phyloP scores from a whole-genome alignment of 352 stramenopile genomes.

The Phytophthora cajani region DNA sequence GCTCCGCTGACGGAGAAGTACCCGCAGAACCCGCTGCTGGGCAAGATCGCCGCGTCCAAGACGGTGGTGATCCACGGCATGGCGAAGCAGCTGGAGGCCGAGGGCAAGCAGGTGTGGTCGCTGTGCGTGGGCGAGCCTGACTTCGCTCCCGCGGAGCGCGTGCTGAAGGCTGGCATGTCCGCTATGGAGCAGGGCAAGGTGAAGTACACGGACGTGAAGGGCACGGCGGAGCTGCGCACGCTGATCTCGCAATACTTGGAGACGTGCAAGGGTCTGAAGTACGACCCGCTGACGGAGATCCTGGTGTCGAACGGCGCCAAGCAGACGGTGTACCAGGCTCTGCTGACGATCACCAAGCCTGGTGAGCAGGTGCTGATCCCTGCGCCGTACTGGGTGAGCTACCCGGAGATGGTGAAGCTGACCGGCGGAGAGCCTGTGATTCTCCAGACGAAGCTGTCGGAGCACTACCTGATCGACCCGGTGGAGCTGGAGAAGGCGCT shows the following conservation, averaged over 20 bases:
- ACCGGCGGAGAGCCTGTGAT: slow-evolving; percentile 90
- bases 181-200: slow-evolving; percentile 84
- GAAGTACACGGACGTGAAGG: slow-evolving; percentile 96
- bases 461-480: slow-evolving; percentile 93
- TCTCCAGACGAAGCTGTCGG: slow-evolving; percentile 90
- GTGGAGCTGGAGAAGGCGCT: slow-evolving; percentile 80
- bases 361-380: slow-evolving; percentile 96
- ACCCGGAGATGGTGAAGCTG: slow-evolving; percentile 96
- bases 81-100: slow-evolving; percentile 96
- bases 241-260: slow-evolving; percentile 93
- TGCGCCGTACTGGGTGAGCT: slow-evolving; percentile 97
- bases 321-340: slow-evolving; percentile 93
- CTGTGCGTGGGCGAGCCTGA: slow-evolving; percentile 96
- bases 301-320: slow-evolving; percentile 97
- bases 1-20: slow-evolving; percentile 59
- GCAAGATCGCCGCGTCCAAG: slow-evolving; percentile 88
- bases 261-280: slow-evolving; percentile 90
- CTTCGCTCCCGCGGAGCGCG: slow-evolving; percentile 89
- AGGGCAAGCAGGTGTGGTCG: slow-evolving; percentile 91
- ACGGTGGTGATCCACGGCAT: slow-evolving; percentile 95
- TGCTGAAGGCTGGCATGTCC: slow-evolving; percentile 91
- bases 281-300: slow-evolving; percentile 92
- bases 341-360: slow-evolving; percentile 90
- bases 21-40: slow-evolving; percentile 82
- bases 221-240: slow-evolving; percentile 86